Evolutionary conservation across 176 grass and related monocot genomes (phyloP).

Genomic region (Cocos nucifera): DNA sequence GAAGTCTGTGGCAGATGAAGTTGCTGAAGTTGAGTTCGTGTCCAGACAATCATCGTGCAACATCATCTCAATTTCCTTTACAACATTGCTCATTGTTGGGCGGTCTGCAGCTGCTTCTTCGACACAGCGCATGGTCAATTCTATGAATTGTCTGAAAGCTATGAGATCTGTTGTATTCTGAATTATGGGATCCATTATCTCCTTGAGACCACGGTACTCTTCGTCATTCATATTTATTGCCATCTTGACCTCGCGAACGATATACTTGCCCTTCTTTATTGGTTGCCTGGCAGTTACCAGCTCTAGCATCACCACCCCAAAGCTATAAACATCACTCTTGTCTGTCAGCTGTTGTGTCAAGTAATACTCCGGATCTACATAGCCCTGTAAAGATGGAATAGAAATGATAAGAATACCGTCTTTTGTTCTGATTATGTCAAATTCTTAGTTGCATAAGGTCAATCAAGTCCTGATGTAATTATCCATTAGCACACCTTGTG

Average conservation of each 20-base stretch:
- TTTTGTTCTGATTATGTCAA: too few species aligned
- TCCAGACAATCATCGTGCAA: slow-evolving; percentile 47
- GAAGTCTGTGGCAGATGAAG: slow-evolving; percentile 35
- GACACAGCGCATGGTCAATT: slow-evolving; percentile 45
- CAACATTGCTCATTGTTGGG: slow-evolving; percentile 50
- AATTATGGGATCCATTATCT: slow-evolving; percentile 58
- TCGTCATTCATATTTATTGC: slow-evolving; percentile 37
- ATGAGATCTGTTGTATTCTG: slow-evolving; percentile 18
- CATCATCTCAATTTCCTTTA: slow-evolving; percentile 61
- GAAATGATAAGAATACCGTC: too few species aligned
- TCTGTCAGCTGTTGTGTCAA: slow-evolving; percentile 69
- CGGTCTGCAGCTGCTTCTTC: slow-evolving; percentile 23
- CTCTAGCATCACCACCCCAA: slow-evolving; percentile 69
- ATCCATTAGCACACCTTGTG: too few species aligned
- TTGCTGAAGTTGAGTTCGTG: slow-evolving; percentile 25
- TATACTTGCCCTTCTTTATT: slow-evolving; percentile 39
- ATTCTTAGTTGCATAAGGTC: too few species aligned
- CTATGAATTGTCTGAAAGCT: slow-evolving; percentile 40
- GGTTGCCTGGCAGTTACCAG: slow-evolving; percentile 51
- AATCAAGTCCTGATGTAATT: too few species aligned
- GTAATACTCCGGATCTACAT: slow-evolving; percentile 86
- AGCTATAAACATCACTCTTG: slow-evolving; percentile 92
- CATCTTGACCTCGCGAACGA: slow-evolving; percentile 59
- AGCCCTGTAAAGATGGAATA: slow-evolving; percentile 35
- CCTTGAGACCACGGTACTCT: slow-evolving; percentile 38